Evolutionary conservation across 176 grass and related monocot species (phyloP).

Genomic region (Tillandsia fasciculata): DNA sequence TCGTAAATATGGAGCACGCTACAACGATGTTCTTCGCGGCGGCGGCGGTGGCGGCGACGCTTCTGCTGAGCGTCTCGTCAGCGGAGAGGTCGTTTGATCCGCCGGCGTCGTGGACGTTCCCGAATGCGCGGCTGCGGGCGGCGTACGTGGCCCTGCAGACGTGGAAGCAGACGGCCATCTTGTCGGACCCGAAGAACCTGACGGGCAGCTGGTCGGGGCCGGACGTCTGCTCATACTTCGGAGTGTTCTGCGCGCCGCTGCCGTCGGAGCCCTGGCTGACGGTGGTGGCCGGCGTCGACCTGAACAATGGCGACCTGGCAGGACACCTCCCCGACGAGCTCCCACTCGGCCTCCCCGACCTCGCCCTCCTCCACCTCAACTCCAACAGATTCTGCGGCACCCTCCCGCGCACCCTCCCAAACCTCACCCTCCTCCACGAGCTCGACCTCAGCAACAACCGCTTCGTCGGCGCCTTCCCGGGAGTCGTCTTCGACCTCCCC

Average conservation of each 20-base stretch:
- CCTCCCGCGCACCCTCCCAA: slow-evolving; percentile 37
- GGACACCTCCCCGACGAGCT: slow-evolving; percentile 45
- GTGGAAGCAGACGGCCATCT: slow-evolving; percentile 90
- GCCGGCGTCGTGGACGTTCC: slow-evolving; percentile 48
- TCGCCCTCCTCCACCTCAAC: slow-evolving; percentile 80
- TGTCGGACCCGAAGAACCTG: slow-evolving; percentile 62
- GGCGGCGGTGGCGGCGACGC: not conserved
- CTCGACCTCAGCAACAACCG: slow-evolving; percentile 98
- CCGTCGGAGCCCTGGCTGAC: not conserved
- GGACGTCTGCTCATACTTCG: slow-evolving; percentile 66
- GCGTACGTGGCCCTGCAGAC: slow-evolving; percentile 75
- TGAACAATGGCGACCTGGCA: slow-evolving; percentile 84
- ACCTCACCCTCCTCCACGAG: slow-evolving; percentile 49
- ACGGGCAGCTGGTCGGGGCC: slow-evolving; percentile 65
- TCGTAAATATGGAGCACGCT: not conserved
- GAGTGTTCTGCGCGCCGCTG: slow-evolving; percentile 47
- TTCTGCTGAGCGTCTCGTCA: not conserved
- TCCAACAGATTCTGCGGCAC: slow-evolving; percentile 93
- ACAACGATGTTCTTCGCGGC: too few relatives aligned
- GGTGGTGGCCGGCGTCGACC: slow-evolving; percentile 73
- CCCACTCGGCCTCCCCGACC: slow-evolving; percentile 49
- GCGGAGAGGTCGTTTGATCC: slow-evolving; percentile 25
- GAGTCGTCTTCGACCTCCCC: slow-evolving; percentile 31
- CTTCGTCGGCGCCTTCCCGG: slow-evolving; percentile 62
- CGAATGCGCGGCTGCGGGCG: slow-evolving; percentile 40